A percentile compares a stretch with the other conserved stretches of the same genome.
phyloP scores from a whole-genome alignment of 257 asterid species.

The Capsicum baccatum region DNA sequence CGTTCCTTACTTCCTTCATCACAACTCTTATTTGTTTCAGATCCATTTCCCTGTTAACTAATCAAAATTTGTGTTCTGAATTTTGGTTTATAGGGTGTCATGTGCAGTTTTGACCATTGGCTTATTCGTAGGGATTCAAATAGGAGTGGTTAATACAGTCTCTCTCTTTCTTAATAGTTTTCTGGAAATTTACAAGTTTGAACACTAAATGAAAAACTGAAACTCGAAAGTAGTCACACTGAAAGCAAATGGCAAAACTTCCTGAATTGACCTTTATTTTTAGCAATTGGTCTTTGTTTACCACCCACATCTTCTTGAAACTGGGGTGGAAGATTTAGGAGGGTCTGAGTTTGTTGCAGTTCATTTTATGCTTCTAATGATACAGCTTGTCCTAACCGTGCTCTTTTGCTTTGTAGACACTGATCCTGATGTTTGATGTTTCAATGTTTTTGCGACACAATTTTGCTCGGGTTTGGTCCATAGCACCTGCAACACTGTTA shows the following conservation, averaged over 20 bases:
- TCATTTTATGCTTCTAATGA: slow-evolving; percentile 9
- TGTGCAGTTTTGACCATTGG: neutral
- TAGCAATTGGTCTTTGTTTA: slow-evolving; percentile 4
- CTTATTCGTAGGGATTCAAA: neutral
- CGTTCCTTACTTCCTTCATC: neutral
- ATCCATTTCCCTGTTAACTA: neutral
- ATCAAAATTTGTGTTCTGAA: neutral
- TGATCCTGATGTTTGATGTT: slow-evolving; percentile 91
- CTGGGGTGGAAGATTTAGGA: neutral
- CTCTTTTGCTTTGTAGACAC: slow-evolving; percentile 59
- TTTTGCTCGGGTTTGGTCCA: slow-evolving; percentile 80
- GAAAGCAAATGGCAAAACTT: slow-evolving; percentile 17
- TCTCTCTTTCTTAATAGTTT: neutral
- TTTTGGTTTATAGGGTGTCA: neutral
- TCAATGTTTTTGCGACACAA: slow-evolving; percentile 73
- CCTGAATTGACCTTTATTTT: slow-evolving; percentile 9
- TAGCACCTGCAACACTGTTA: slow-evolving; percentile 65
- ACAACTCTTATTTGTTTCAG: neutral
- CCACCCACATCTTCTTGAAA: neutral
- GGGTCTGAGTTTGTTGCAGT: slow-evolving; percentile 18
- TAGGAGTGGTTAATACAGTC: neutral
- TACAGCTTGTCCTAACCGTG: slow-evolving; percentile 35
- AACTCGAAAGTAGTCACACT: neutral
- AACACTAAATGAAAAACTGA: neutral
- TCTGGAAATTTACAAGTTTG: neutral